Percentiles rank a stretch among this genome's conserved stretches.
Conservation (phyloP, 768 basidiomycete species). For the Boletus tomentosulus region DNA sequence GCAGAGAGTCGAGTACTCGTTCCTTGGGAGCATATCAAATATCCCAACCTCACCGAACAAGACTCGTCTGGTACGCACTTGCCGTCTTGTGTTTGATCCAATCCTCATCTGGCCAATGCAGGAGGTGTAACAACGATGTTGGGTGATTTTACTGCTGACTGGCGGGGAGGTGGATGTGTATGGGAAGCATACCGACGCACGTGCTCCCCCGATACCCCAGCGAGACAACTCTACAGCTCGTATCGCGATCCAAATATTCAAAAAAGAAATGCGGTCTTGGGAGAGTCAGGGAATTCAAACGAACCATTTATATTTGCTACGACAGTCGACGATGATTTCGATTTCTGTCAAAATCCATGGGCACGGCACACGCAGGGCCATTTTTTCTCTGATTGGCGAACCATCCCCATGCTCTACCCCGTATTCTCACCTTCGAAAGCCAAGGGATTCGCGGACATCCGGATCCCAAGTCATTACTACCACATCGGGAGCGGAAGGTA, state of each 20-base stretch:
- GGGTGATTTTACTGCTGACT: slow-evolving; percentile 72
- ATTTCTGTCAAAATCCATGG: slow-evolving; percentile 81
- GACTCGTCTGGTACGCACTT: slow-evolving; percentile 29
- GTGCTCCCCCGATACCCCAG: slow-evolving; percentile 72
- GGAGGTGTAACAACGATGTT: slow-evolving; percentile 55
- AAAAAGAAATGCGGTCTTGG: slow-evolving; percentile 25
- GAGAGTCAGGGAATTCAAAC: slow-evolving; percentile 29
- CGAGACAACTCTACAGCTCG: slow-evolving; percentile 80
- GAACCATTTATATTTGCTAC: slow-evolving; percentile 62
- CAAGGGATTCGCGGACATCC: slow-evolving; percentile 81
- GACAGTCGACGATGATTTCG: slow-evolving; percentile 29
- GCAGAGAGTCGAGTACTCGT: slow-evolving; percentile 92
- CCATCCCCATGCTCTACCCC: slow-evolving; percentile 81
- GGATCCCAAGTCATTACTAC: slow-evolving; percentile 96
- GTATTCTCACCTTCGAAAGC: slow-evolving; percentile 91
- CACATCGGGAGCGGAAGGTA: slow-evolving; percentile 76
- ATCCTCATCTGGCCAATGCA: slow-evolving; percentile 12
- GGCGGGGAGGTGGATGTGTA: slow-evolving; percentile 77
- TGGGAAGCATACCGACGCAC: slow-evolving; percentile 95
- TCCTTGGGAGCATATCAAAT: slow-evolving; percentile 79
- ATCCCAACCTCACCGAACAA: slow-evolving; percentile 61
- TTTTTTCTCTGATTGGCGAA: slow-evolving; percentile 98
- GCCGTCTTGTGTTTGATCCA: background rate
- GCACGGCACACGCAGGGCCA: slow-evolving; percentile 89
- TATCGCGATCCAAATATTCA: slow-evolving; percentile 47